These are phyloP conservation scores for Rosa hybrid DNA, from an alignment of 331 rosid species.

Conservation along the genomic window DNA sequence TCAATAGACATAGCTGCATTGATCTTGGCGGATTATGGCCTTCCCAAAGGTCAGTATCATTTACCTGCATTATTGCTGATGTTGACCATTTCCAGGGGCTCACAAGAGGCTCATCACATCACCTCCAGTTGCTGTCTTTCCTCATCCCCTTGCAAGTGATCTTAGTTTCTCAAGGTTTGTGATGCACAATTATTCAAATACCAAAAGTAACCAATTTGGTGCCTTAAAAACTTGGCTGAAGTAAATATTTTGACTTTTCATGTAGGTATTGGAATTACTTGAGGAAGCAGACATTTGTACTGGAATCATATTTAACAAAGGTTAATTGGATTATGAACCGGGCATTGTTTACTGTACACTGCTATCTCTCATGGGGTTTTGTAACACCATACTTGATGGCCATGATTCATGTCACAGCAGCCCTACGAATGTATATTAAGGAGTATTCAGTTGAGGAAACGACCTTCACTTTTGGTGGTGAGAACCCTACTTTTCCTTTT, in stretches of 20 bases:
- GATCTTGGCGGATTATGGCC: constrained; percentile 7
- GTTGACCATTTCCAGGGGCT: constrained; percentile 60
- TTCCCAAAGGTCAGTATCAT: not conserved
- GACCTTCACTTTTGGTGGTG: constrained; percentile 57
- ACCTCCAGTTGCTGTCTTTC: constrained; percentile 96
- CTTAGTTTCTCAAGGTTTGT: constrained; percentile 87
- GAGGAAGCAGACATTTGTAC: constrained; percentile 97
- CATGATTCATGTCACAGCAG: constrained; percentile 66
- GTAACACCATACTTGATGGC: constrained; percentile 79
- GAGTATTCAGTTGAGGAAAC: constrained; percentile 67
- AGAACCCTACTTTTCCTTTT: constrained; percentile 51
- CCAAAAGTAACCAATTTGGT: constrained; percentile 18
- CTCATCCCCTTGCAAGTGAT: constrained; percentile 97
- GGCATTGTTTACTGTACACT: constrained; percentile 73
- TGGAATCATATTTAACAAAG: constrained; percentile 79
- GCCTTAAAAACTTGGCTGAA: constrained; percentile 26
- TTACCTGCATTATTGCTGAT: constrained; percentile 17
- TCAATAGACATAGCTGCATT: not conserved
- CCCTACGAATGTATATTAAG: constrained; percentile 49
- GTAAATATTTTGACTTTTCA: constrained; percentile 21
- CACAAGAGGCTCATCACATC: constrained; percentile 86
- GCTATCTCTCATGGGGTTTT: constrained; percentile 95
- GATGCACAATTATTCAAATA: constrained; percentile 20
- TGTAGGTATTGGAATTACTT: constrained; percentile 97
- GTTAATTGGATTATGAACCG: constrained; percentile 95